phyloP scores from a whole-genome alignment of 352 stramenopile genomes.

The Pythium chondricola region DNA sequence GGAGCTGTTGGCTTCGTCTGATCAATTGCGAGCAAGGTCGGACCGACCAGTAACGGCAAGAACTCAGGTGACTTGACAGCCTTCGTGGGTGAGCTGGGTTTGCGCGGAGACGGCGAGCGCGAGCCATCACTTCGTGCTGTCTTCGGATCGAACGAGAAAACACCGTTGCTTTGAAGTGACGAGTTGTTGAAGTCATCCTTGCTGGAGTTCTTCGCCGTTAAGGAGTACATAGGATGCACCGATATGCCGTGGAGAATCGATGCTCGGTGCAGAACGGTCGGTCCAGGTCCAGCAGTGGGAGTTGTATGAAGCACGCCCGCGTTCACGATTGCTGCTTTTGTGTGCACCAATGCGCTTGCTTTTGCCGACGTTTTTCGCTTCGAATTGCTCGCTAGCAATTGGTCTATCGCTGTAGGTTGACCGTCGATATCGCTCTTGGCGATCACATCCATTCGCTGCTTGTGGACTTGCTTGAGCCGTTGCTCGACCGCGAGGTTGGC shows the following conservation, averaged over 20 bases:
- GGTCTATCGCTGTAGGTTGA: constrained; percentile 14
- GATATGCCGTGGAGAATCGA: constrained; percentile 5
- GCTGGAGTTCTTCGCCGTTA: not conserved
- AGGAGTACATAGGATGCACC: not conserved
- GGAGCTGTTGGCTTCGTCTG: too few species aligned
- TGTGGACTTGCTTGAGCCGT: constrained; percentile 20
- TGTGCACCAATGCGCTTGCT: not conserved
- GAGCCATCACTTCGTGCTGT: constrained; percentile 5
- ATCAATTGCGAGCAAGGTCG: too few species aligned
- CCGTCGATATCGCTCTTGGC: constrained; percentile 11
- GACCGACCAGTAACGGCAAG: too few species aligned
- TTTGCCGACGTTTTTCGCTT: constrained; percentile 16
- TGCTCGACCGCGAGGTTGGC: constrained; percentile 15
- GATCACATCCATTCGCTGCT: constrained; percentile 12
- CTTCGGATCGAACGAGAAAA: constrained; percentile 30
- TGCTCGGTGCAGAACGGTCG: not conserved
- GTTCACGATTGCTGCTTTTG: constrained; percentile 4
- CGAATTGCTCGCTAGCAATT: constrained; percentile 5
- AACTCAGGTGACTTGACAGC: too few species aligned
- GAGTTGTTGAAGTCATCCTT: constrained; percentile 41
- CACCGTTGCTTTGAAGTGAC: constrained; percentile 9
- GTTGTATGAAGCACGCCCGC: too few species aligned
- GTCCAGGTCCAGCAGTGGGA: too few species aligned
- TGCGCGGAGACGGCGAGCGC: constrained; percentile 2
- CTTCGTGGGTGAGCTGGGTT: too few species aligned